Evolutionary conservation across 2,329 filamentous ascomycete genomes (phyloP).

Genomic region (Harringtonia aguacate): DNA sequence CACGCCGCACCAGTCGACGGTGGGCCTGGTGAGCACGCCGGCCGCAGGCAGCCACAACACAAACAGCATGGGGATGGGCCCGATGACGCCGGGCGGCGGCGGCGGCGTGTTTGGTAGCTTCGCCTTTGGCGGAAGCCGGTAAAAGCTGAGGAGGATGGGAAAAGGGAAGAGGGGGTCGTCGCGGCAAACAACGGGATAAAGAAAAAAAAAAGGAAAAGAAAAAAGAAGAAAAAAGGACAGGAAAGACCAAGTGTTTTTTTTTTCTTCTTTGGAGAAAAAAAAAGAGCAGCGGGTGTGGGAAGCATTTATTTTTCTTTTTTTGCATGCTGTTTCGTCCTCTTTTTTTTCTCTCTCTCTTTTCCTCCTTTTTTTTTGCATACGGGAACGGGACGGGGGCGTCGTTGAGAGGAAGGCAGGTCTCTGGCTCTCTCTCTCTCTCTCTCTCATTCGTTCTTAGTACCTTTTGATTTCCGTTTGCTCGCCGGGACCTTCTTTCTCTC

Average conservation of each 20-base stretch:
- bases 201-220: not conserved
- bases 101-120: constrained; percentile 70
- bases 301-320: constrained; percentile 7
- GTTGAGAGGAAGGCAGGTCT: no score
- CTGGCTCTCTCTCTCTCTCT: no score
- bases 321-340: not conserved
- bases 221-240: no score
- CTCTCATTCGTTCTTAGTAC: not conserved
- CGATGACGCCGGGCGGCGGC: constrained; percentile 68
- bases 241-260: not conserved
- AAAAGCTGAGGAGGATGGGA: not conserved
- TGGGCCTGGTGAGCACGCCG: constrained; percentile 43
- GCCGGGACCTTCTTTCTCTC: not conserved
- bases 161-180: constrained; percentile 1
- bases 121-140: constrained; percentile 29
- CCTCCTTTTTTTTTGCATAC: no score
- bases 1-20: constrained; percentile 54
- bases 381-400: no score
- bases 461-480: not conserved
- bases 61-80: constrained; percentile 50
- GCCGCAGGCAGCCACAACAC: constrained; percentile 55
- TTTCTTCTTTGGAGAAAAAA: not conserved
- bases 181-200: not conserved
- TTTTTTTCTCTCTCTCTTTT: not conserved
- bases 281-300: not conserved